Percentiles rank a stretch among this genome's conserved stretches.
These are phyloP conservation scores for Eucalyptus albens DNA, from an alignment of 345 rosid genomes.

Conservation along the genomic window DNA sequence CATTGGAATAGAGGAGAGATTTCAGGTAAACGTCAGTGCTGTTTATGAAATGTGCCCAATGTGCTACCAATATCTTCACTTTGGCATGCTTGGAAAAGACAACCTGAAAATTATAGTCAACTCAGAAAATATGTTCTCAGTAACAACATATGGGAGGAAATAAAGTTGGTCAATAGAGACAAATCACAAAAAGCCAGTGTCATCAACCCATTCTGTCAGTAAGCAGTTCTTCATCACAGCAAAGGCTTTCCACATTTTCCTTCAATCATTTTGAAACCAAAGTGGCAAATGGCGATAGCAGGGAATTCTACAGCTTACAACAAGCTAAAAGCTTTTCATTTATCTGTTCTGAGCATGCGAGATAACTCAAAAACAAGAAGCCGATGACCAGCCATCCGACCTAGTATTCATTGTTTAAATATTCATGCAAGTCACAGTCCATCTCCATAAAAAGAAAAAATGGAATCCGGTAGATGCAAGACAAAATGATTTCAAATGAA, in stretches of 20 bases:
- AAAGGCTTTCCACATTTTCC: neutral
- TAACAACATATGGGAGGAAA: neutral
- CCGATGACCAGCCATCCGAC: neutral
- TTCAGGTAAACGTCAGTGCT: constrained; percentile 58
- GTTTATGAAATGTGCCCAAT: constrained; percentile 56
- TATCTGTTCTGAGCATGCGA: neutral
- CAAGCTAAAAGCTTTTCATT: neutral
- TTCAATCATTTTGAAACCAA: neutral
- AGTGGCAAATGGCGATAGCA: neutral
- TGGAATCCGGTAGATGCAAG: neutral
- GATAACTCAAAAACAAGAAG: neutral
- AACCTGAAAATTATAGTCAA: constrained; percentile 17
- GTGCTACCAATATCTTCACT: constrained; percentile 71
- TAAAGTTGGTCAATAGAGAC: neutral
- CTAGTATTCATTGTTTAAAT: neutral
- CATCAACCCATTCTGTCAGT: neutral
- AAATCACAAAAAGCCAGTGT: neutral
- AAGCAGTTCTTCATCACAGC: neutral
- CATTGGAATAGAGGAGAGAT: constrained; percentile 60
- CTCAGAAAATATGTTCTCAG: neutral
- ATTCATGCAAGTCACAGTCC: neutral
- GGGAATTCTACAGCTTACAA: neutral
- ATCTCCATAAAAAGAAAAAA: neutral
- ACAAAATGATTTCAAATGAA: neutral
- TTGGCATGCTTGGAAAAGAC: constrained; percentile 75